Conservation (phyloP, 1,284 basidiomycete genomes). For the Cryptococcus maquisensis region DNA sequence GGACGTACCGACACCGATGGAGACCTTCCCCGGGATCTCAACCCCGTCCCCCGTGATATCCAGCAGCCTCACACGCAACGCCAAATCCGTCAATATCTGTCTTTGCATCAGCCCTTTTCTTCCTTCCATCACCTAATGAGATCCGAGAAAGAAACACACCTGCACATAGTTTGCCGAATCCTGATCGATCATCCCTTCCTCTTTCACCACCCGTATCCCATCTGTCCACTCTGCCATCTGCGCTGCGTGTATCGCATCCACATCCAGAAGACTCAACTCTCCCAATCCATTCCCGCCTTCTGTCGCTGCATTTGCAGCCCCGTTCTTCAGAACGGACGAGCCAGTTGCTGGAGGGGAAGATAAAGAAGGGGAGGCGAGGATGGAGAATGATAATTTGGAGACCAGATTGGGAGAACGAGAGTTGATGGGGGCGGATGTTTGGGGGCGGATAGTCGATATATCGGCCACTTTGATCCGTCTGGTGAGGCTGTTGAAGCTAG, state of each 20-base stretch:
- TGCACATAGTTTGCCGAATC: constrained; percentile 77
- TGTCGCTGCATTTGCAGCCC: too few species aligned
- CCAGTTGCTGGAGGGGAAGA: not conserved
- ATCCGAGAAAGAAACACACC: constrained; percentile 19
- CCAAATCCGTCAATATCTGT: constrained; percentile 74
- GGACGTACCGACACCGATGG: constrained; percentile 26
- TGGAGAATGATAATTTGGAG: constrained; percentile 74
- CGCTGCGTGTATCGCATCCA: constrained; percentile 77
- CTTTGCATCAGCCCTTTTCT: not conserved
- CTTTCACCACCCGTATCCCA: constrained; percentile 81
- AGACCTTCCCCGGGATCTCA: constrained; percentile 64
- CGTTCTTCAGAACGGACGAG: too few species aligned
- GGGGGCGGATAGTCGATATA: constrained; percentile 70
- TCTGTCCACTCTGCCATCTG: constrained; percentile 96
- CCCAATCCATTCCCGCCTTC: constrained; percentile 1
- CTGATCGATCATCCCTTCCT: constrained; percentile 73
- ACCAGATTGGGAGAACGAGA: constrained; percentile 42
- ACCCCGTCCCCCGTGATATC: constrained; percentile 87
- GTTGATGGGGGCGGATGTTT: constrained; percentile 63
- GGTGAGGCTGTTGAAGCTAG: constrained; percentile 29
- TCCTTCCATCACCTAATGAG: constrained; percentile 27
- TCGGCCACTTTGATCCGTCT: constrained; percentile 75
- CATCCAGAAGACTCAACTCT: constrained; percentile 74
- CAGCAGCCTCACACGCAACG: constrained; percentile 85
- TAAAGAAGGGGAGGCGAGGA: constrained; percentile 52